Evolutionary conservation across 805 yeast genomes (phyloP).

Genomic region (Metschnikowia corniflorae): DNA sequence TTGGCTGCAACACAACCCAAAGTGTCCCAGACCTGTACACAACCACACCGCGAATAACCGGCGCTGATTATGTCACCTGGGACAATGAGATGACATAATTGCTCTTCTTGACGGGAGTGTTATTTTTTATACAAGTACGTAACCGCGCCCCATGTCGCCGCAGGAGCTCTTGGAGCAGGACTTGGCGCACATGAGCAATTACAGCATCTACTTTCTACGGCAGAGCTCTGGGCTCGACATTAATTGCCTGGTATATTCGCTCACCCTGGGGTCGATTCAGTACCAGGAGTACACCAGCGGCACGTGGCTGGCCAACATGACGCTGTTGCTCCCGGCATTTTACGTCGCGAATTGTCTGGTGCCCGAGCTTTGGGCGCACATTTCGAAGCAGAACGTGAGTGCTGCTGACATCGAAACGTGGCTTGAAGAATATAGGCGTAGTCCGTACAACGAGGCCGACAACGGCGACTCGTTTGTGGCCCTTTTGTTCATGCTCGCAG

Average conservation of each 20-base stretch:
- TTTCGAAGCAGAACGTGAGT: slow-evolving; percentile 15
- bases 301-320: slow-evolving; percentile 12
- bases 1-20: no score
- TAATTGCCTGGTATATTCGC: slow-evolving; percentile 39
- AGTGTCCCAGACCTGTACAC: no score
- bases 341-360: slow-evolving; percentile 47
- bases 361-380: slow-evolving; percentile 30
- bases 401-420: slow-evolving; percentile 12
- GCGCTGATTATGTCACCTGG: no score
- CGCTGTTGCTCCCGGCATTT: slow-evolving; percentile 37
- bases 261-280: slow-evolving; percentile 31
- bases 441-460: slow-evolving; percentile 29
- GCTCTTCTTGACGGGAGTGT: no score
- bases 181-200: slow-evolving; percentile 16
- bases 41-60: no score
- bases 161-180: slow-evolving; percentile 1
- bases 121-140: no score
- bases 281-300: slow-evolving; percentile 20
- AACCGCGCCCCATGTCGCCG: no score
- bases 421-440: slow-evolving; percentile 11
- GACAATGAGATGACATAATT: no score
- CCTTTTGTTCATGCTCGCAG: slow-evolving; percentile 50
- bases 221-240: slow-evolving; percentile 27
- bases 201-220: slow-evolving; percentile 17
- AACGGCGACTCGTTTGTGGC: slow-evolving; percentile 43